Base-by-base conservation (phyloP, 2,329 filamentous ascomycete species). In the Xylaria sp. region DNA sequence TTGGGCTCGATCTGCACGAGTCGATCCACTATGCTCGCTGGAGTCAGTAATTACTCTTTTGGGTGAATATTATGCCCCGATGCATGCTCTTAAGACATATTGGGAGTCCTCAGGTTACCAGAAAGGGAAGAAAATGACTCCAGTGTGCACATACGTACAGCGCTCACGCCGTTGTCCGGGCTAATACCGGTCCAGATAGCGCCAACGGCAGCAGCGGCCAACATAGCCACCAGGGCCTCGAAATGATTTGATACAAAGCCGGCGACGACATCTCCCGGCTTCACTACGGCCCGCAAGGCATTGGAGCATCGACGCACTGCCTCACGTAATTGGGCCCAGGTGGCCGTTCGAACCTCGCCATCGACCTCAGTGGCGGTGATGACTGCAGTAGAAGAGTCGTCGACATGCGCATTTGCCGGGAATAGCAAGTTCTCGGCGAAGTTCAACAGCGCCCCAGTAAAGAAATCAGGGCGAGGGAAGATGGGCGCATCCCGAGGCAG, bases 381-480 rank as follows among this genome's bases (percentile, higher is more conserved):
- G 51, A 97, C 85, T 20, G 94, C 94, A 6, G 87, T 80, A 4
- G 86, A 83, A 51, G 88, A 79, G 57, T 90, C 86, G 69, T 90
- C 81, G 6, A 89, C 79, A 15, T 81, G 74, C 25, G 79, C 80
- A 42, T 86, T 82, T 56, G 83, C 84, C 3, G 95, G 95, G 77
- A 90, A 97, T 3, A 99, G 88, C 61, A 98, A 84, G 78, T 99
- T 99, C 81, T 98, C 93, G 29, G 95, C 94, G 77, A 97, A 98
- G 79, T 98, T 99, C 71, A 98, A 84, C 65, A 84, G 89, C 15
- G 92, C 87, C 10, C 90, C 90, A 63, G 88, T 79, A 78, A 97
- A 98, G 83, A 97, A 98, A 66, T 89, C 83, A 7, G 95, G 94
- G 27, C 93, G 89, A 27, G 95, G 95, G 74, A 94, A 98, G 86